Evolutionary conservation across 306 rosid genomes (phyloP).

Genomic region (Cucumis cinereus): DNA sequence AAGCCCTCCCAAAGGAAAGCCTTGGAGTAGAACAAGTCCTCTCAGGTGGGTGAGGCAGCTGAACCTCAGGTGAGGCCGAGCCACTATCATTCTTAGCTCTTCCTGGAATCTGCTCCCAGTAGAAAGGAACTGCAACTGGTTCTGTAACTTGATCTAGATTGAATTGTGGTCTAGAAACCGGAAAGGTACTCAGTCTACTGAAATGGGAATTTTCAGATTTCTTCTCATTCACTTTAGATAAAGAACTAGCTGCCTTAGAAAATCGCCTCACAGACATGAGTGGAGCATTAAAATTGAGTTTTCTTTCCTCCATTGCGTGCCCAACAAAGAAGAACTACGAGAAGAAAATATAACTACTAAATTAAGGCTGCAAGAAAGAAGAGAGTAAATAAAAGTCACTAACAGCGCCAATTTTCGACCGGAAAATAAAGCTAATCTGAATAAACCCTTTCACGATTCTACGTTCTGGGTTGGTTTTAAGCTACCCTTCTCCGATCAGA

Average conservation of each 20-base stretch:
- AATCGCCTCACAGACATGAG: conserved; percentile 79
- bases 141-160: conserved; percentile 46
- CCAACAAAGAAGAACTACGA: conserved; percentile 10
- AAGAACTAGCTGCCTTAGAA: conserved; percentile 33
- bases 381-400: not conserved
- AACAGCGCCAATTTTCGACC: not conserved
- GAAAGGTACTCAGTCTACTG: conserved; percentile 25
- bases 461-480: not conserved
- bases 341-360: conserved; percentile 7
- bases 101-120: conserved; percentile 93
- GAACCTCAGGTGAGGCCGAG: conserved; percentile 20
- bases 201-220: conserved; percentile 20
- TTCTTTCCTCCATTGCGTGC: conserved; percentile 54
- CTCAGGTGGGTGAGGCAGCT: conserved; percentile 18
- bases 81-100: conserved; percentile 38
- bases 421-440: not conserved
- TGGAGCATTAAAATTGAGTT: conserved; percentile 73
- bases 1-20: conserved; percentile 46
- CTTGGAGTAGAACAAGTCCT: conserved; percentile 33
- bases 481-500: not conserved
- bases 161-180: conserved; percentile 28
- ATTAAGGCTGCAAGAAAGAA: conserved; percentile 1
- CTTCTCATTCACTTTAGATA: conserved; percentile 27
- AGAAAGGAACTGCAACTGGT: conserved; percentile 76
- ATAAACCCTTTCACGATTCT: not conserved